Evolutionary conservation across 1,284 basidiomycete genomes (phyloP), one percentile per base, ranked within the genome.

Genomic region (Veloboletus limbatus): DNA sequence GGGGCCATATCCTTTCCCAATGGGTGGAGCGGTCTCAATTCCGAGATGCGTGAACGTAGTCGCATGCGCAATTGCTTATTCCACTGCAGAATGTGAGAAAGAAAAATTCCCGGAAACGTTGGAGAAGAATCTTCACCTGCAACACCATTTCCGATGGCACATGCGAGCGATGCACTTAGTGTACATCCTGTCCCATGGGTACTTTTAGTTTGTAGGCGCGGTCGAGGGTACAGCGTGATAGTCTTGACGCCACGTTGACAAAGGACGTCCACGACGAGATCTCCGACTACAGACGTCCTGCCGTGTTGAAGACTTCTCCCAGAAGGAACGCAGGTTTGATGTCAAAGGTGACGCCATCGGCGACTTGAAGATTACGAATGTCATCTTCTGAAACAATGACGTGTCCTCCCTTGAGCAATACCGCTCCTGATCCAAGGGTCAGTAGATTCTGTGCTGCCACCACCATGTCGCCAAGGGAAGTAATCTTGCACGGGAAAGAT

Each of bases 101-200:
- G 40, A 16, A 1, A 21, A 31, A 22, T 2, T 2, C 4, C 6
- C 11, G 4, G 24, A 25, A 47, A 22, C 6, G 24, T 20, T 3
- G 26, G 7, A 22, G 31, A 14, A 42, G 40, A n/a, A 20, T 42
- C 17, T 16, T 69, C 75, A 62, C 56, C 83, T 84, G 57, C 2
- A 61, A 57, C 11, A 59, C 55, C 28, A 30, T 72, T 70, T 0
- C 79, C 83, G 11, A 93, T 69, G 18, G 75, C 74, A 41, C 83
- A 84, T 2, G 88, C 84, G 13, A 97, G 76, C 0, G 92, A 91
- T 0, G 93, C 85, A 31, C 85, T 88, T 8, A 97, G 74, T 0
- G 95, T 97, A 64, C 94, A 98, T 2, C 95, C 95, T 0, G 95
- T 97, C 1, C 95, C 95, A 61, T 97, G 95, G 0, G 94, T 95